Conservation (phyloP, 352 stramenopile species). For the Phytophthora palmivora region DNA sequence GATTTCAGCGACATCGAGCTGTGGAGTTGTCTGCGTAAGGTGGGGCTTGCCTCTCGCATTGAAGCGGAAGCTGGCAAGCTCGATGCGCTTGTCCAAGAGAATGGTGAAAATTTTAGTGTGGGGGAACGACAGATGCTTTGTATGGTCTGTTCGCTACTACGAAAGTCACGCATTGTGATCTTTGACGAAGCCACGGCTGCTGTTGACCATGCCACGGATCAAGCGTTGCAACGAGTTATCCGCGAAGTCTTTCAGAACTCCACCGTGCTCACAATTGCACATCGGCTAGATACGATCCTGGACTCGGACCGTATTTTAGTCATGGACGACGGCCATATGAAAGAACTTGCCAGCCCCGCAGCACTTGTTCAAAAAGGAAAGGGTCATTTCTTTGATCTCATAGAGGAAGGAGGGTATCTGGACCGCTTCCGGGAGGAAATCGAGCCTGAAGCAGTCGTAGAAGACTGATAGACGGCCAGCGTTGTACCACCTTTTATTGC, state of each 20-base stretch:
- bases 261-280: conserved; percentile 96
- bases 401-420: conserved; percentile 56
- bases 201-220: conserved; percentile 87
- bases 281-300: conserved; percentile 97
- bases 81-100: conserved; percentile 87
- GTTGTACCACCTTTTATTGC: too few species aligned
- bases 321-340: conserved; percentile 81
- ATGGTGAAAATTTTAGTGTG: conserved; percentile 94
- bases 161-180: conserved; percentile 79
- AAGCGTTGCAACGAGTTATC: conserved; percentile 74
- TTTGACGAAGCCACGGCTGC: conserved; percentile 80
- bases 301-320: conserved; percentile 73
- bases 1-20: conserved; percentile 81
- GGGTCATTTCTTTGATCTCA: conserved; percentile 60
- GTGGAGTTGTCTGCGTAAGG: conserved; percentile 51
- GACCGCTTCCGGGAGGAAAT: conserved; percentile 28
- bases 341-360: conserved; percentile 82
- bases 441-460: too few species aligned
- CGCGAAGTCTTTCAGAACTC: conserved; percentile 84
- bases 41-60: conserved; percentile 63
- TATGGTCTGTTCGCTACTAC: conserved; percentile 91
- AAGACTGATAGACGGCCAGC: too few species aligned
- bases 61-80: conserved; percentile 57
- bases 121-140: conserved; percentile 95
- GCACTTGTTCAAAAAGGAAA: conserved; percentile 54